Base-by-base conservation (phyloP, 1,284 basidiomycete species). In the Fomes fomentarius region DNA sequence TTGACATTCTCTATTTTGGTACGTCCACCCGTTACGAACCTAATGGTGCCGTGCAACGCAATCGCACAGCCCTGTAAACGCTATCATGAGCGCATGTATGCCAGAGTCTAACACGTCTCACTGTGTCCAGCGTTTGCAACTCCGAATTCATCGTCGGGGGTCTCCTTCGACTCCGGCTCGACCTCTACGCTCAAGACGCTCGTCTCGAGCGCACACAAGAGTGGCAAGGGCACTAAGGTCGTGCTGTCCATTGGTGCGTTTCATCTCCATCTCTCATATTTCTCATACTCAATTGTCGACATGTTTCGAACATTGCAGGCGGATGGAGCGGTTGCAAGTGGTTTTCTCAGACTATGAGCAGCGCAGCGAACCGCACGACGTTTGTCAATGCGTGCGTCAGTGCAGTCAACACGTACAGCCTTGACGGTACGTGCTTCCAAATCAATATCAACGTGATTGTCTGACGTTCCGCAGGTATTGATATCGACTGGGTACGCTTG, bases 401-500 rank as follows among this genome's bases (percentile, higher is more conserved):
- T 42, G 78, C 85, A 22, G 84, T 90, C 55, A 78, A 82, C 55
- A 72, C 76, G 30, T 91, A 83, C 68, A 74, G 79, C 26, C 73
- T 93, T 10, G 91, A 93, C 65, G 90, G 81, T 58, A 31, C 55
- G 62, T 55, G 33, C 38, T 33, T 25, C n/a, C n/a, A n/a, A n/a
- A n/a, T n/a, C n/a, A n/a, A n/a, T n/a, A n/a, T n/a, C n/a, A 26
- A n/a, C 11, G 33, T 22, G 28, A 19, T 14, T n/a, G n/a, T 19
- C 38, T 58, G 35, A 60, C 41, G 35, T n/a, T n/a, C n/a, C 22
- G 5, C 39, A 69, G 67, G 83, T 10, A 81, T 93, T 62, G 89
- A 92, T 68, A 81, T 92, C 56, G 90, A 93, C 66, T 92, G 89
- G 81, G 78, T 77, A 62, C n/a, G n/a, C n/a, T n/a, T n/a, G n/a